These are phyloP conservation scores for Pleurotus ostreatus DNA, from an alignment of 768 basidiomycete genomes.

Conservation along the genomic window DNA sequence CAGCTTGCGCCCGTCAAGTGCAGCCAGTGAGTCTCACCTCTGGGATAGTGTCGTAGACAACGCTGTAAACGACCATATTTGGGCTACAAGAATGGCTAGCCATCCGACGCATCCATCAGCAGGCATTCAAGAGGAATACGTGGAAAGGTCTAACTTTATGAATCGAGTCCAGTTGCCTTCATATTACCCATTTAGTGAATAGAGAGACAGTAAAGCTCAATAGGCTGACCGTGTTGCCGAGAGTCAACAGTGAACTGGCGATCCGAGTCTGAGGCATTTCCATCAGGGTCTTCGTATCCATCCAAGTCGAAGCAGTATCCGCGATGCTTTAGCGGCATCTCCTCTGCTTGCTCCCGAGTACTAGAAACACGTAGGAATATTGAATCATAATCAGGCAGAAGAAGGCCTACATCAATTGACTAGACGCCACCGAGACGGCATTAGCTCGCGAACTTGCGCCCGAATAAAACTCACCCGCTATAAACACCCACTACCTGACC, in stretches of 20 bases:
- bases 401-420: conserved; percentile 23
- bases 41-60: conserved; percentile 59
- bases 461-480: conserved; percentile 47
- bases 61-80: conserved; percentile 52
- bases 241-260: conserved; percentile 54
- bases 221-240: conserved; percentile 39
- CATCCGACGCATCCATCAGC: background rate
- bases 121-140: background rate
- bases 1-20: background rate
- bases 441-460: conserved; percentile 5
- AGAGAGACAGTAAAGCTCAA: background rate
- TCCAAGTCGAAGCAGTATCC: conserved; percentile 65
- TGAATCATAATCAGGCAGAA: conserved; percentile 35
- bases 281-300: conserved; percentile 39
- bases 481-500: conserved; percentile 69
- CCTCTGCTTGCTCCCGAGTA: conserved; percentile 36
- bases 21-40: conserved; percentile 30
- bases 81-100: conserved; percentile 68
- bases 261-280: conserved; percentile 25
- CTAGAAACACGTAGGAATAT: conserved; percentile 20
- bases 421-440: background rate
- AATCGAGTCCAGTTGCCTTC: conserved; percentile 77
- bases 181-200: conserved; percentile 2
- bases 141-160: conserved; percentile 48
- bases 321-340: conserved; percentile 28